Evolutionary conservation across 345 rosid genomes (phyloP).

Genomic region (Isatis tinctoria): DNA sequence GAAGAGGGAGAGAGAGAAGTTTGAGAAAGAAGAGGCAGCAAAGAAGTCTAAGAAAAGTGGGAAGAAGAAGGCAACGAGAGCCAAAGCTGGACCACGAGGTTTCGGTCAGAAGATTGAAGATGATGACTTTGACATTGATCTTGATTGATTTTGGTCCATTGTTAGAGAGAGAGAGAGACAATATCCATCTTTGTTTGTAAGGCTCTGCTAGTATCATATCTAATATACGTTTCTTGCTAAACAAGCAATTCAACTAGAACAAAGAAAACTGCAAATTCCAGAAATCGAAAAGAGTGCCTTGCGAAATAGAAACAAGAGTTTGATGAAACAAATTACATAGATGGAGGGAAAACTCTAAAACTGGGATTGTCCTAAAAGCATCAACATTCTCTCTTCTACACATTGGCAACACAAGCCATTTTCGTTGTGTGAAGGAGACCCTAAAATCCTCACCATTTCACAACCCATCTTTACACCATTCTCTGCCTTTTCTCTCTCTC

Average conservation of each 20-base stretch:
- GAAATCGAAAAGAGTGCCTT: slow-evolving; percentile 3
- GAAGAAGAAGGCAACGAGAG: slow-evolving; percentile 44
- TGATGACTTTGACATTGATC: slow-evolving; percentile 21
- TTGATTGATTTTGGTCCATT: slow-evolving; percentile 17
- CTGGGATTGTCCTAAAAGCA: slow-evolving; percentile 30
- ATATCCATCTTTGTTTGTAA: not conserved
- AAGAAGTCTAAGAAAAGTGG: slow-evolving; percentile 55
- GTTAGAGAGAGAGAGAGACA: not conserved
- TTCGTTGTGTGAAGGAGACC: slow-evolving; percentile 37
- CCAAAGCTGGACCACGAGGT: slow-evolving; percentile 62
- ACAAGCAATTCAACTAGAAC: not conserved
- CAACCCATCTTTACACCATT: slow-evolving; percentile 48
- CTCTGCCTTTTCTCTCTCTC: not conserved
- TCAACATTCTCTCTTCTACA: slow-evolving; percentile 34
- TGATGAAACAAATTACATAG: slow-evolving; percentile 41
- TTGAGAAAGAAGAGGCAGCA: slow-evolving; percentile 64
- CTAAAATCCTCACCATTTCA: slow-evolving; percentile 41
- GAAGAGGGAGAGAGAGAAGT: slow-evolving; percentile 73
- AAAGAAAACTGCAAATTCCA: not conserved
- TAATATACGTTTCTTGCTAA: not conserved
- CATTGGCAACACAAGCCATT: slow-evolving; percentile 37
- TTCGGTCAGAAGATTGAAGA: slow-evolving; percentile 61
- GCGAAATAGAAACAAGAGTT: not conserved
- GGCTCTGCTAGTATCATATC: not conserved
- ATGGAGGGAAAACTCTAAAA: slow-evolving; percentile 22